Evolutionary conservation across 2,329 filamentous ascomycete genomes (phyloP), one percentile per base, ranked within the genome.

Genomic region (Didymosphaeria variabile): DNA sequence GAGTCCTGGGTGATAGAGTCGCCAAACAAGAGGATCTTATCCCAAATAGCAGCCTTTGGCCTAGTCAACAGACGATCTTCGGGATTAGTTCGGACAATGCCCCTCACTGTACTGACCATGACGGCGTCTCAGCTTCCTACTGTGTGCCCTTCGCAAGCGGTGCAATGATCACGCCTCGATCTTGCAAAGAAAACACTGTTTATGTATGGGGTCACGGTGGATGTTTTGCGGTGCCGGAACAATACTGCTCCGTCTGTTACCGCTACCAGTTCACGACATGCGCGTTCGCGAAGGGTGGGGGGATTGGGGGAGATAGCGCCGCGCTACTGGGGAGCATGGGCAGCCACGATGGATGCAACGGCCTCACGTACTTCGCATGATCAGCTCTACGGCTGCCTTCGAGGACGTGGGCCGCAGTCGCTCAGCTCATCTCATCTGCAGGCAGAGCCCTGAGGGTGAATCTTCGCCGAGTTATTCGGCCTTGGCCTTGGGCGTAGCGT

Each of bases 1-100:
- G 88, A 86, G 45, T 85, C 82, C 73, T 98, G 89, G 52, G 94
- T 90, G 63, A 98, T 90, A 34, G 92, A 97, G 80, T 98, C 95
- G 57, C 94, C 94, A 64, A 98, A 91, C 26, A 98, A 87, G 64
- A 98, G 83, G 69, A 85, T 80, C 62, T 83, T 80, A 40, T 82
- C 77, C 58, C 78, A 77, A 23, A 68, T 55, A 36, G 72, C 63
- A 61, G 71, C 63, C 76, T 79, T 34, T 29, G 31, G 23, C 7
- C n/a, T 3, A 10, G 19, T 55, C 29, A 47, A 12, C 53, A 19
- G 17, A n/a, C 38, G n/a, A 32, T 23, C 29, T 13, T 21, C 52
- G 53, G 53, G 36, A 2, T 36, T 36, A 23, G 32, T 3, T 34
- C 52, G 26, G 40, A 32, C n/a, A 19, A 5, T 26, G 38, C 31